Conservation (phyloP, 1,284 basidiomycete species). For the Prillingera fragicola region DNA sequence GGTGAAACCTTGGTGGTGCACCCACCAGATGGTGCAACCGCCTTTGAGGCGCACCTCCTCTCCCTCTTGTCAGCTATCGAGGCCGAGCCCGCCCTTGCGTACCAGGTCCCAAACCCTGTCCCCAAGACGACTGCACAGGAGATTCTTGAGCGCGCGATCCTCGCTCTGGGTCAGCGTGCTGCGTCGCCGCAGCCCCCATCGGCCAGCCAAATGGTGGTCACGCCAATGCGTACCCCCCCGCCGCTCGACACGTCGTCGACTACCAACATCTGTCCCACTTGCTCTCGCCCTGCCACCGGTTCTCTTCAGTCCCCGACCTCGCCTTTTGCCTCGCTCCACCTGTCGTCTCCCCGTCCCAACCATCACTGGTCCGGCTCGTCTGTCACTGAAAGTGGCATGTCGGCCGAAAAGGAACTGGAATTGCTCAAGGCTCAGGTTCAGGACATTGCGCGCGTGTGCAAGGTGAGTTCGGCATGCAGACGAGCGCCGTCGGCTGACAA, state of each 20-base stretch:
- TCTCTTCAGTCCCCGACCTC: slow-evolving; percentile 9
- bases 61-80: slow-evolving; percentile 32
- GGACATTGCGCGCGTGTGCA: slow-evolving; percentile 87
- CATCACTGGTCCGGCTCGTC: slow-evolving; percentile 26
- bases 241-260: slow-evolving; percentile 32
- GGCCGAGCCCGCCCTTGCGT: slow-evolving; percentile 36
- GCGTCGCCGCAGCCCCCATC: background rate
- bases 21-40: slow-evolving; percentile 12
- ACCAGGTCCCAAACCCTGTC: slow-evolving; percentile 26
- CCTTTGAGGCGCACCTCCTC: slow-evolving; percentile 38
- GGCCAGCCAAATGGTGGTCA: slow-evolving; percentile 1
- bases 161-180: slow-evolving; percentile 33
- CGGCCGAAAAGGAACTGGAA: slow-evolving; percentile 62
- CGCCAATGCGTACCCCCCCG: slow-evolving; percentile 23
- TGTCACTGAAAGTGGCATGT: slow-evolving; percentile 38
- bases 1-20: slow-evolving; percentile 8
- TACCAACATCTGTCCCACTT: slow-evolving; percentile 28
- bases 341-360: slow-evolving; percentile 25
- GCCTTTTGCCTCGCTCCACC: slow-evolving; percentile 14
- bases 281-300: slow-evolving; percentile 14
- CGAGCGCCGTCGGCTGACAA: background rate
- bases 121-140: slow-evolving; percentile 34
- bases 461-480: slow-evolving; percentile 44
- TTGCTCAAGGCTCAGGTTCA: slow-evolving; percentile 82
- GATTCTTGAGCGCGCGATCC: slow-evolving; percentile 37